These are phyloP conservation scores for Golubevia sp. DNA, from an alignment of 1,284 basidiomycete species.

Conservation along the genomic window DNA sequence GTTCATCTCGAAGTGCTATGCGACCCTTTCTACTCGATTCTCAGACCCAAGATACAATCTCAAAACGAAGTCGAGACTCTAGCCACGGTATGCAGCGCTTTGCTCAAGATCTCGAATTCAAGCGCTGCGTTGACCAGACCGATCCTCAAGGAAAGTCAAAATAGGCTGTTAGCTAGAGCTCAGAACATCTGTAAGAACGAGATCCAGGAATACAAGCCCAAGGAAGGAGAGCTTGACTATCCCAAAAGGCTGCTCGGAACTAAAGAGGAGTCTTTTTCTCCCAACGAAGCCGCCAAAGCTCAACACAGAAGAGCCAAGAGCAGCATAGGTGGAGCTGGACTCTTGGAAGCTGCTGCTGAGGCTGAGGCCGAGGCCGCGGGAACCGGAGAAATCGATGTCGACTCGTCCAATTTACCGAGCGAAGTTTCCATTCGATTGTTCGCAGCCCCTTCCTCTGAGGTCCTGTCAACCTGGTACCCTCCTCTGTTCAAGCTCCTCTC, in stretches of 20 bases:
- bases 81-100: neutral
- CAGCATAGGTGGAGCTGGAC: slow-evolving; percentile 13
- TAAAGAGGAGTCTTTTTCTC: too few relatives aligned
- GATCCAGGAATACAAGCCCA: slow-evolving; percentile 17
- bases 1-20: neutral
- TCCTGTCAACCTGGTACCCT: slow-evolving; percentile 19
- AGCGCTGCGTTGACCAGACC: slow-evolving; percentile 5
- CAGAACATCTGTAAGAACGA: slow-evolving; percentile 14
- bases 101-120: neutral
- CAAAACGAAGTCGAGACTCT: neutral
- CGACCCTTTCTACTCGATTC: neutral
- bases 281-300: neutral
- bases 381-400: too few relatives aligned
- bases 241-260: slow-evolving; percentile 13
- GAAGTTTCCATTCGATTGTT: slow-evolving; percentile 25
- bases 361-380: too few relatives aligned
- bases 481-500: slow-evolving; percentile 18
- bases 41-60: neutral
- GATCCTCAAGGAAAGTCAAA: slow-evolving; percentile 18
- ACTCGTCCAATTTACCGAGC: too few relatives aligned
- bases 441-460: slow-evolving; percentile 4
- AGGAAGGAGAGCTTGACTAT: slow-evolving; percentile 25
- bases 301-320: slow-evolving; percentile 24
- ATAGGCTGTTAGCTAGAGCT: slow-evolving; percentile 17
- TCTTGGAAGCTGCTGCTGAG: slow-evolving; percentile 24